phyloP scores from a whole-genome alignment of 805 yeast species.

The Lipomyces mesembrius region DNA sequence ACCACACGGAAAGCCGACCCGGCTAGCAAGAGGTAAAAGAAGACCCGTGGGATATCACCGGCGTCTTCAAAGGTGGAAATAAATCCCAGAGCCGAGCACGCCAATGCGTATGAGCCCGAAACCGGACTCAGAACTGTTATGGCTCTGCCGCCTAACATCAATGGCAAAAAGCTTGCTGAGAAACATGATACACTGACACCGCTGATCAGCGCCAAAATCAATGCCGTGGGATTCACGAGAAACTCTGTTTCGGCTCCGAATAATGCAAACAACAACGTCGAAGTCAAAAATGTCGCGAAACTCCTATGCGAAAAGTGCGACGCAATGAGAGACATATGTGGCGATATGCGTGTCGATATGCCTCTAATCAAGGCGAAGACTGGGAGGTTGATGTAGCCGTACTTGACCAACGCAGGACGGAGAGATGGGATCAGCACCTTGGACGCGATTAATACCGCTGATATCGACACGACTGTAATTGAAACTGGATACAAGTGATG shows the following conservation, averaged over 20 bases:
- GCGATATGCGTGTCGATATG: constrained; percentile 5
- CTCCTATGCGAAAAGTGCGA: constrained; percentile 24
- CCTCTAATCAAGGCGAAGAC: constrained; percentile 1
- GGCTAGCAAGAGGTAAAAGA: constrained; percentile 9
- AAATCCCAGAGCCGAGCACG: constrained; percentile 31
- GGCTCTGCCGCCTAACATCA: constrained; percentile 14
- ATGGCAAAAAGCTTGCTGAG: constrained; percentile 24
- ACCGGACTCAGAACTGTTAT: constrained; percentile 13
- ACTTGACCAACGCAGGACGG: constrained; percentile 17
- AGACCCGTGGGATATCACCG: constrained; percentile 31
- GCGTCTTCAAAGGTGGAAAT: constrained; percentile 31
- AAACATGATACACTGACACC: constrained; percentile 19
- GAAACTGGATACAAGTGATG: constrained; percentile 30
- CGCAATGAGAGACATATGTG: constrained; percentile 14
- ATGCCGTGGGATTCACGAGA: constrained; percentile 22
- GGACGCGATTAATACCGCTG: constrained; percentile 14
- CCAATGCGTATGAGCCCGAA: constrained; percentile 25
- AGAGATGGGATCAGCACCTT: constrained; percentile 18
- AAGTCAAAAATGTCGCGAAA: constrained; percentile 14
- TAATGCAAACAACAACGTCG: constrained; percentile 23
- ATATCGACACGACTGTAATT: constrained; percentile 14
- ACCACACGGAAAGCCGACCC: constrained; percentile 17
- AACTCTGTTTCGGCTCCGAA: constrained; percentile 33
- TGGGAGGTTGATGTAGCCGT: constrained; percentile 27
- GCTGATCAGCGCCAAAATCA: constrained; percentile 18